phyloP scores from a whole-genome alignment of 129 eudicot species.

The Silybum marianum region DNA sequence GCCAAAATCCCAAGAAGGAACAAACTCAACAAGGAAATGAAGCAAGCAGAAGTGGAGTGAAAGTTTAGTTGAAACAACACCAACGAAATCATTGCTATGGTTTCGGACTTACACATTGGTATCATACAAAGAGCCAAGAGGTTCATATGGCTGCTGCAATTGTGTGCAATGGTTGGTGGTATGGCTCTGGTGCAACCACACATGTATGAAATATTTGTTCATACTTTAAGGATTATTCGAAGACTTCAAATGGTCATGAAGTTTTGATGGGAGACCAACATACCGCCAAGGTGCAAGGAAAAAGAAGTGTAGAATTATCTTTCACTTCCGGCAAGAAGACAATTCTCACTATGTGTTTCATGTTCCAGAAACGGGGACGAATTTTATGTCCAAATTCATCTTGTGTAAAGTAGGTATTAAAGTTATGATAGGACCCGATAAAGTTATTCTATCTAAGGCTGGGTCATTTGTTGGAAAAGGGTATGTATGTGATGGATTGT shows the following conservation, averaged over 20 bases:
- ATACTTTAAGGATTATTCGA: neutral
- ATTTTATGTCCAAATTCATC: too few relatives aligned
- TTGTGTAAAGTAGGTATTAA: too few relatives aligned
- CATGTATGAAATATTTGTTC: neutral
- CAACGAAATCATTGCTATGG: neutral
- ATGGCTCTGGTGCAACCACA: neutral
- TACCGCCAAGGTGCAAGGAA: neutral
- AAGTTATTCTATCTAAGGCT: too few relatives aligned
- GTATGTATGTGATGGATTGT: neutral
- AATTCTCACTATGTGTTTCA: too few relatives aligned
- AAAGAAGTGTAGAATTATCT: neutral
- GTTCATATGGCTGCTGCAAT: neutral
- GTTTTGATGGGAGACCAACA: neutral
- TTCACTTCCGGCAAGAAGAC: too few relatives aligned
- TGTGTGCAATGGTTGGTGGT: neutral
- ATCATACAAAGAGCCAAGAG: neutral
- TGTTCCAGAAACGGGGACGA: too few relatives aligned
- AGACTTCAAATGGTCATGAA: neutral
- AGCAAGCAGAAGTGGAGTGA: neutral
- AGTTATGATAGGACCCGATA: too few relatives aligned
- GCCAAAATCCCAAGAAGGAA: neutral
- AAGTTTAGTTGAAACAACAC: neutral
- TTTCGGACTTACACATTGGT: neutral
- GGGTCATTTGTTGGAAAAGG: too few relatives aligned
- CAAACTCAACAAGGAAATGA: neutral